A percentile compares a stretch with the other conserved stretches of the same genome.
These are phyloP conservation scores for Gypsophila paniculata DNA, from an alignment of 179 eudicot species.

Conservation along the genomic window DNA sequence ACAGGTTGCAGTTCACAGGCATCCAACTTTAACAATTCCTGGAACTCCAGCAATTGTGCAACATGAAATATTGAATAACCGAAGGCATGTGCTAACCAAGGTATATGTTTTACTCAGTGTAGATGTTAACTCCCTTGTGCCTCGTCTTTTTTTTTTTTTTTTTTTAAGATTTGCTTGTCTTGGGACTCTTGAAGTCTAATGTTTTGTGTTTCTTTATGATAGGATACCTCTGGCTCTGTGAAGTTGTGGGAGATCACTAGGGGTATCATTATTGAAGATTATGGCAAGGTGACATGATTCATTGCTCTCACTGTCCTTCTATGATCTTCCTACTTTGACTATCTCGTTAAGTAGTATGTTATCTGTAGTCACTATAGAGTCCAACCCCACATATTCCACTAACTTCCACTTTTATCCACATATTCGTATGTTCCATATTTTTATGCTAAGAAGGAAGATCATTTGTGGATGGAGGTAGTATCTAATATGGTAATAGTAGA, in stretches of 20 bases:
- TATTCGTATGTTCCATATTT: neutral
- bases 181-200: constrained; percentile 12
- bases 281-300: constrained; percentile 60
- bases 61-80: constrained; percentile 83
- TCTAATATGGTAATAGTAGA: neutral
- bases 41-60: constrained; percentile 87
- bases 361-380: neutral
- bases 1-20: constrained; percentile 76
- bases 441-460: no score
- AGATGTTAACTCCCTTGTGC: neutral
- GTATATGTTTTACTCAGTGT: constrained; percentile 29
- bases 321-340: neutral
- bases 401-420: neutral
- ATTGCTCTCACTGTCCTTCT: neutral
- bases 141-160: neutral
- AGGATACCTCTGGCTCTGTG: constrained; percentile 92
- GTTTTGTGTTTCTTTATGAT: constrained; percentile 16
- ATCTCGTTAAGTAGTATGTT: neutral
- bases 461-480: neutral
- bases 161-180: constrained; percentile 14
- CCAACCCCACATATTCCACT: neutral
- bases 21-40: constrained; percentile 55
- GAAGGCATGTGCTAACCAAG: constrained; percentile 94
- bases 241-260: constrained; percentile 96
- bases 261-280: constrained; percentile 74